Evolutionary conservation across 805 yeast species (phyloP).

Genomic region (Lachancea sp.): DNA sequence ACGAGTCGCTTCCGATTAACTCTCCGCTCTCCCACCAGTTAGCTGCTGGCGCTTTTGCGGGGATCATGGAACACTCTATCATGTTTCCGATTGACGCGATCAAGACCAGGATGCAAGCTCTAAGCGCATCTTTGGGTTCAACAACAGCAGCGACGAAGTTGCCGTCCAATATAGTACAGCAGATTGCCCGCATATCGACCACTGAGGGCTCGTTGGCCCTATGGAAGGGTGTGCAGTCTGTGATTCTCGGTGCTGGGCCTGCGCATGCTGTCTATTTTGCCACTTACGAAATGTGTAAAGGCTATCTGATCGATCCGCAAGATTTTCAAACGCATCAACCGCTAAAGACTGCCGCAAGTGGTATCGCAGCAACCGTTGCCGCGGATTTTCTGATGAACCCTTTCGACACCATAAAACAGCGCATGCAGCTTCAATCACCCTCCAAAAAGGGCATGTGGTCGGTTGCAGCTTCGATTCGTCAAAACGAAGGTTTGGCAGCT

Average conservation of each 20-base stretch:
- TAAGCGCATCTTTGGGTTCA: slow-evolving; percentile 27
- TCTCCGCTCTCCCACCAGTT: slow-evolving; percentile 80
- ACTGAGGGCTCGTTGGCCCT: slow-evolving; percentile 82
- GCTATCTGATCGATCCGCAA: slow-evolving; percentile 31
- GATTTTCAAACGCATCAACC: slow-evolving; percentile 52
- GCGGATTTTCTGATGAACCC: slow-evolving; percentile 97
- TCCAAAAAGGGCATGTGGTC: slow-evolving; percentile 20
- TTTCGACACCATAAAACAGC: slow-evolving; percentile 88
- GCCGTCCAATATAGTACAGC: slow-evolving; percentile 42
- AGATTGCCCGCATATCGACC: slow-evolving; percentile 71
- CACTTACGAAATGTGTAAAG: slow-evolving; percentile 74
- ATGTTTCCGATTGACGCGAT: slow-evolving; percentile 97
- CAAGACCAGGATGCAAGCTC: slow-evolving; percentile 83
- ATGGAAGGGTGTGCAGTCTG: slow-evolving; percentile 92
- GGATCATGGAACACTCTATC: slow-evolving; percentile 95
- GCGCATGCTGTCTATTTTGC: slow-evolving; percentile 96
- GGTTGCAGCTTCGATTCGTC: slow-evolving; percentile 40
- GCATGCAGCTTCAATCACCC: slow-evolving; percentile 65
- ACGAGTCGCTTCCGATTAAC: slow-evolving; percentile 84
- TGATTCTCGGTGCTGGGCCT: slow-evolving; percentile 96
- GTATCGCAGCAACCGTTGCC: slow-evolving; percentile 86
- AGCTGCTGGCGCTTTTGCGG: slow-evolving; percentile 96
- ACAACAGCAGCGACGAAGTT: slow-evolving; percentile 10
- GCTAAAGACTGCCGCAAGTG: slow-evolving; percentile 76
- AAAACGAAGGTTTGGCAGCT: slow-evolving; percentile 64